Evolutionary conservation across 2,329 filamentous ascomycete species (phyloP).

Genomic region (Talaromyces sp.): DNA sequence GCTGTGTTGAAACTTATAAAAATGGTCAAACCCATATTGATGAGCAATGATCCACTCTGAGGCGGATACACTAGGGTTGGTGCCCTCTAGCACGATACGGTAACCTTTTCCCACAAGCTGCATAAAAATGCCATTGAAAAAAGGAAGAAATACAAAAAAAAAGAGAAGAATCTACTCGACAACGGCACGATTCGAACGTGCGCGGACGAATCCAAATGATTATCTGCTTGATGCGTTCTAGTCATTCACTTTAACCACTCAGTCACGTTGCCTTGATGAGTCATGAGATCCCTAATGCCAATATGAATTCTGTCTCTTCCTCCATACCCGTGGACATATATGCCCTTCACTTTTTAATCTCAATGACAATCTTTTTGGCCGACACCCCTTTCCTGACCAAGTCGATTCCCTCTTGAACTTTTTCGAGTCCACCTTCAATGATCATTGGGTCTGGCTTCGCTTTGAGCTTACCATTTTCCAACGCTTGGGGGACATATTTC

Average conservation of each 20-base stretch:
- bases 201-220: slow-evolving; percentile 22
- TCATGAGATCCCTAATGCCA: too few species aligned
- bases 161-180: slow-evolving; percentile 6
- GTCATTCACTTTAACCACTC: slow-evolving; percentile 18
- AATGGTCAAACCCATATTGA: too few species aligned
- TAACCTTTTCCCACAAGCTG: not conserved
- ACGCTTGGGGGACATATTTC: slow-evolving; percentile 25
- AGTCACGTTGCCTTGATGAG: slow-evolving; percentile 7
- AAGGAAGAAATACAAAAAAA: not conserved
- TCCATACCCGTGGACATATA: too few species aligned
- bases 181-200: slow-evolving; percentile 20
- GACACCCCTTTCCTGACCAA: slow-evolving; percentile 35
- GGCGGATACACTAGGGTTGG: too few species aligned
- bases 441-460: slow-evolving; percentile 32
- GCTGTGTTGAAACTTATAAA: too few species aligned
- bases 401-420: slow-evolving; percentile 34
- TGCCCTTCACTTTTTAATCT: not conserved
- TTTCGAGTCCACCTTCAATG: slow-evolving; percentile 34
- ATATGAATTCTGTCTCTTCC: too few species aligned
- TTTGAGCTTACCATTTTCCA: slow-evolving; percentile 26
- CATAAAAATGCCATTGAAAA: not conserved
- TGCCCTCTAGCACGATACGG: too few species aligned
- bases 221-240: too few species aligned
- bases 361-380: slow-evolving; percentile 36
- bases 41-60: too few species aligned